Conservation (phyloP, 176 grass and related monocot species). For the Eragrostis curvula region DNA sequence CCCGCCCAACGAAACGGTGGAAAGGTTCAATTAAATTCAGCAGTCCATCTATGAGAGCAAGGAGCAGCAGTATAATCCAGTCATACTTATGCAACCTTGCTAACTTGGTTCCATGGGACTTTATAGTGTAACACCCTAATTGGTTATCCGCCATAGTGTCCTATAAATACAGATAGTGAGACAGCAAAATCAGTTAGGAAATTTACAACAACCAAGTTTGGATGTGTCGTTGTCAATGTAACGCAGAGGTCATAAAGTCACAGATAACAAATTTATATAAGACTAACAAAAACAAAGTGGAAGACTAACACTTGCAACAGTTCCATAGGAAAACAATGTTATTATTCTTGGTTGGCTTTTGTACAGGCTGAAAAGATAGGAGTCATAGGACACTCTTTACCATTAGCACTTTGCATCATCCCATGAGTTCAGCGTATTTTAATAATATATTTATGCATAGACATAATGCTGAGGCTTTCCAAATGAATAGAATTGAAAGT, state of each 20-base stretch:
- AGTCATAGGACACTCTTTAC: neutral
- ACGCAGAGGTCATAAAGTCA: constrained; percentile 4
- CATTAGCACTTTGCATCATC: neutral
- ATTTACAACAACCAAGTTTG: neutral
- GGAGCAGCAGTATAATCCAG: constrained; percentile 81
- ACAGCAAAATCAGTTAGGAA: constrained; percentile 3
- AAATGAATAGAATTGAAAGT: constrained; percentile 9
- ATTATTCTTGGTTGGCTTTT: neutral
- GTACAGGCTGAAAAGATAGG: constrained; percentile 11
- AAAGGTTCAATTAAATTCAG: constrained; percentile 82
- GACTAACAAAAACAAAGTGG: constrained; percentile 8
- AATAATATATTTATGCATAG: neutral
- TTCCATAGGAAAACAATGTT: neutral
- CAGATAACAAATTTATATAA: neutral
- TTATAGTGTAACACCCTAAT: constrained; percentile 67
- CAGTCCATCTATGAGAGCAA: constrained; percentile 66
- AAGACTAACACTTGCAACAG: constrained; percentile 20
- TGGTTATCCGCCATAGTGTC: constrained; percentile 67
- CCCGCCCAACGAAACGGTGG: constrained; percentile 82
- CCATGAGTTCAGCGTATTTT: neutral
- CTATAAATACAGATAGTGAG: constrained; percentile 43
- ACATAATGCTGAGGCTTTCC: neutral
- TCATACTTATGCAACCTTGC: constrained; percentile 83
- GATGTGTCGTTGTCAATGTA: neutral
- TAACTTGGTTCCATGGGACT: constrained; percentile 70